Base-by-base conservation (phyloP, 2,329 filamentous ascomycete genomes). In the Fusarium compactum region DNA sequence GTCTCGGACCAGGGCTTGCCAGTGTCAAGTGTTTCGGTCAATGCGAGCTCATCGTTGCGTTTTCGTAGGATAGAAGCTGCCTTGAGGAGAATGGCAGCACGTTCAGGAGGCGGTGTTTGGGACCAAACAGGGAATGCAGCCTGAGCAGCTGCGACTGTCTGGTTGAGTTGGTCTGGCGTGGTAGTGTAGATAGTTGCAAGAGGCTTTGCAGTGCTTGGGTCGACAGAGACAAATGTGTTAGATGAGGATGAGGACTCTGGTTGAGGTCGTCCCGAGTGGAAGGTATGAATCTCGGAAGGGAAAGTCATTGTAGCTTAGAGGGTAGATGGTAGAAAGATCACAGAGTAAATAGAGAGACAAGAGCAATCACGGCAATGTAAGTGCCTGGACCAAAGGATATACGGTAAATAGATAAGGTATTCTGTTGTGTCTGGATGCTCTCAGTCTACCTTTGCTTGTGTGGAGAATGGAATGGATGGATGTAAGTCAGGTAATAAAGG, bases 1-100 rank as follows among this genome's bases (percentile, higher is more conserved):
- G 94, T 97, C 81, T 97, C 94, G 6, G 91, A 91, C 80, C 87
- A 95, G 10, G 94, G 89, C 80, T 97, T 97, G 77, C 94, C 94
- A 0, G 94, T 97, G 79, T 97, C 94, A 76, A 91, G 85, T 3
- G 93, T 97, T 82, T 97, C 94, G 59, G 93, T 84, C 60, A 86
- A 86, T 53, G 94, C 94, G 44, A 97, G 90, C 60, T 90, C 89
- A 76, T 97, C 92, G 79, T 97, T 97, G 69, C 90, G 89, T 69
- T 89, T 82, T 48, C 93, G 91, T 15, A 97, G 85, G 16, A 97
- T 81, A 48, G 87, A 82, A 20, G 92, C 93, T 5, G 94, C 93
- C 77, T 88, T 89, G 30, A 94, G 91, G 12, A 97, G 88, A 72
- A 97, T 91, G 61, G 92, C 89, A 2, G 93, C 89, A 61, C 94